Evolutionary conservation across 1,284 basidiomycete genomes (phyloP), one percentile per base, ranked within the genome.

Genomic region (Rhodotorula glutinis): DNA sequence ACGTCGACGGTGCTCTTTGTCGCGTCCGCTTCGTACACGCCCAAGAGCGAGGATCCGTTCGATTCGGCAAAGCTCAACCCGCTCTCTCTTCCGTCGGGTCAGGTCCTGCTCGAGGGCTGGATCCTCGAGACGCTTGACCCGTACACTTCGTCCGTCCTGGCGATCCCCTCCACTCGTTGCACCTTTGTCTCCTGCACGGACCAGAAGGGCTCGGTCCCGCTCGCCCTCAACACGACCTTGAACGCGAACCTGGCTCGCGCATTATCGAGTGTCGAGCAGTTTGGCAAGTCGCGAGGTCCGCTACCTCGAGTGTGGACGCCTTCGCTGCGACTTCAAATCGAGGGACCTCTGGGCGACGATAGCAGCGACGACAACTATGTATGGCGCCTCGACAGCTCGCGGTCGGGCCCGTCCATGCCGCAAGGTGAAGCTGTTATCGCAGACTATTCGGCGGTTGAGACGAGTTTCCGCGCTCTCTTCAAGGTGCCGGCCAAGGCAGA

Each of bases 121-220:
- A 88, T 97, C 53, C 79, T 97, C 72, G 93, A 99, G 81, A 98
- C 94, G 1, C 83, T 98, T 53, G 95, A 98, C 77, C 95, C 96
- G 0, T 98, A 98, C 78, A 91, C 91, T 53, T 88, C 89, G 67
- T 92, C 96, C 78, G 93, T 92, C 74, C 95, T 94, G 77, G 86
- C 91, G 21, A 97, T 98, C 54, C 95, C 95, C 0, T 97, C 93
- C 4, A 92, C 95, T 30, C 82, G 90, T 61, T 94, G 92, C 79
- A 95, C 90, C 57, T 85, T 93, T 70, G 83, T 97, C 51, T 87
- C 90, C 9, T 89, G 92, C 0, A 84, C 96, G 64, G 94, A 98
- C 79, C 94, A 90, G 76, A 88, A 88, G 7, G 92, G 93, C 10
- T 85, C 95, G 67, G 58, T 59, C 1, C 97, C 96, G 78, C 86